phyloP scores from a whole-genome alignment of 306 rosid species.

The Glycine soja region DNA sequence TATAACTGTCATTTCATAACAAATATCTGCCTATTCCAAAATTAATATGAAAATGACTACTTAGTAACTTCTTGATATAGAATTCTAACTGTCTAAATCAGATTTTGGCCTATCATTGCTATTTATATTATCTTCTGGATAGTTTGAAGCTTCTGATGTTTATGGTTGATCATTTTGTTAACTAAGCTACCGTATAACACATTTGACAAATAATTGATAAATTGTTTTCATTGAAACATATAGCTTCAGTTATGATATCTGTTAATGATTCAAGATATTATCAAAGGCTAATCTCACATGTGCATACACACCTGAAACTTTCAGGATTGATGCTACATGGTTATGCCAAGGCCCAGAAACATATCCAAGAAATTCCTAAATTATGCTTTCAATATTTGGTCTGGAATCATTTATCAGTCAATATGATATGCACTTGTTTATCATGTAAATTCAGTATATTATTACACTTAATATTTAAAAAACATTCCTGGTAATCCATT shows the following conservation, averaged over 20 bases:
- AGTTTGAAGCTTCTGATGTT: not conserved
- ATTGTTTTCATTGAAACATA: constrained; percentile 5
- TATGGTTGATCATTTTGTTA: constrained; percentile 24
- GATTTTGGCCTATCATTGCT: not conserved
- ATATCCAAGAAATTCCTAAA: constrained; percentile 11
- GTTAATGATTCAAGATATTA: not conserved
- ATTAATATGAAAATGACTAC: too few species aligned
- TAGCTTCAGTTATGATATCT: constrained; percentile 10
- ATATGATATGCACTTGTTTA: not conserved
- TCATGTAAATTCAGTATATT: constrained; percentile 4
- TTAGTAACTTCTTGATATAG: too few species aligned
- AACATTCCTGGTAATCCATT: not conserved
- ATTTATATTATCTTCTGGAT: constrained; percentile 13
- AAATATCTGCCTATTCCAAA: too few species aligned
- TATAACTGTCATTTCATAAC: too few species aligned
- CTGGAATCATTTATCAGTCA: constrained; percentile 7
- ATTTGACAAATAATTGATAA: constrained; percentile 21
- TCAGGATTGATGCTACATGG: not conserved
- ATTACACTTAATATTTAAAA: not conserved
- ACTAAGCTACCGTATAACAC: not conserved
- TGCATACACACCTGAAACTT: constrained; percentile 9
- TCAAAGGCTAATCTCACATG: constrained; percentile 6
- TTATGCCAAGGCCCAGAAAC: not conserved
- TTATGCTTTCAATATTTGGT: constrained; percentile 31
- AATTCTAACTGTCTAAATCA: too few species aligned